Conservation (phyloP, 768 basidiomycete genomes). For the Pulveroboletus sp. region DNA sequence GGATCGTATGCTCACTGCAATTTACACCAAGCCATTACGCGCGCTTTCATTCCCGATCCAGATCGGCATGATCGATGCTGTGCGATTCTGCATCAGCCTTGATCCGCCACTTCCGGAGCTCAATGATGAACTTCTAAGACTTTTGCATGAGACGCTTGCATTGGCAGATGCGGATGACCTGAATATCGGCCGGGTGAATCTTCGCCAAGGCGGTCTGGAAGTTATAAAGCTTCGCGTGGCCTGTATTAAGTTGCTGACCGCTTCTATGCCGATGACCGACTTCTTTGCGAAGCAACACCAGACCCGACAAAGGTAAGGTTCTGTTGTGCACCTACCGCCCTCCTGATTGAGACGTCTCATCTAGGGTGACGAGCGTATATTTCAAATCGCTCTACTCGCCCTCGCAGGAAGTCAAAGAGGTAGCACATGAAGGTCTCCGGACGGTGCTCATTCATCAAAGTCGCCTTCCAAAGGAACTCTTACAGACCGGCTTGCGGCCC, state of each 20-base stretch:
- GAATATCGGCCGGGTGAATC: constrained; percentile 70
- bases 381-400: constrained; percentile 98
- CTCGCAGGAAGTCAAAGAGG: constrained; percentile 87
- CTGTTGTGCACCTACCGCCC: neutral
- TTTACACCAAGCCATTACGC: constrained; percentile 94
- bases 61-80: constrained; percentile 96
- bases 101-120: constrained; percentile 87
- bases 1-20: constrained; percentile 81
- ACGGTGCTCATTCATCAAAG: constrained; percentile 87
- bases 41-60: constrained; percentile 93
- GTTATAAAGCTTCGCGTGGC: constrained; percentile 88
- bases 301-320: constrained; percentile 74
- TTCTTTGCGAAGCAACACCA: constrained; percentile 83
- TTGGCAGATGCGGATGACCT: constrained; percentile 93
- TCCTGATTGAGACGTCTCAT: constrained; percentile 6
- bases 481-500: constrained; percentile 93
- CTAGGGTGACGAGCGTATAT: constrained; percentile 89
- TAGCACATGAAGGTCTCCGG: constrained; percentile 88
- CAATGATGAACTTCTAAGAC: constrained; percentile 86
- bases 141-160: constrained; percentile 90
- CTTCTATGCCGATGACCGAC: constrained; percentile 92
- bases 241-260: constrained; percentile 88
- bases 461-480: constrained; percentile 88
- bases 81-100: constrained; percentile 88
- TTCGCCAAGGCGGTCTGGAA: constrained; percentile 74